A percentile compares a stretch with the other conserved stretches of the same genome.
These are phyloP conservation scores for Aphanomyces invadans DNA, from an alignment of 352 stramenopile genomes.

Conservation along the genomic window DNA sequence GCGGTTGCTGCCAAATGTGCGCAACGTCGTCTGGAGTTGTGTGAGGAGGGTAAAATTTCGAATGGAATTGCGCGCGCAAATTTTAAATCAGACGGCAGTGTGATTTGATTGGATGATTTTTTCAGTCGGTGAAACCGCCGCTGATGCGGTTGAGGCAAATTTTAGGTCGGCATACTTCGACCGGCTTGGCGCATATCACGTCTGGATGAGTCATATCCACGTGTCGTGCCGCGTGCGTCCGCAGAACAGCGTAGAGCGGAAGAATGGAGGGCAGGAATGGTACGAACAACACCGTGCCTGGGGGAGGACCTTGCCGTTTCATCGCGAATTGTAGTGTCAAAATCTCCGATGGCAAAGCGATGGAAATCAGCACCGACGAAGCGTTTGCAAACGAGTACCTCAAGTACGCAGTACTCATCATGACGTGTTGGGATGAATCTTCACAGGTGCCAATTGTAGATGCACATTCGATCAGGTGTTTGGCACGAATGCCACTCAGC, in stretches of 20 bases:
- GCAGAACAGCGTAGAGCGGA: slow-evolving; percentile 65
- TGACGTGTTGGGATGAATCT: background rate
- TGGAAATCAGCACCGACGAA: slow-evolving; percentile 17
- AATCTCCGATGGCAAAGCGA: slow-evolving; percentile 11
- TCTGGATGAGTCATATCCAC: slow-evolving; percentile 43
- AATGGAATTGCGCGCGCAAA: background rate
- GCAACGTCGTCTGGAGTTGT: background rate
- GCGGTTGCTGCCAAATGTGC: background rate
- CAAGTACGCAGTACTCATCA: background rate
- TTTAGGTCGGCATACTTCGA: background rate
- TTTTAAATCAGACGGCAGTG: background rate
- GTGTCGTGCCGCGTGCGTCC: slow-evolving; percentile 71
- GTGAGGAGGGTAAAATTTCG: background rate
- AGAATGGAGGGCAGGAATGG: slow-evolving; percentile 53
- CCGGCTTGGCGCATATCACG: background rate
- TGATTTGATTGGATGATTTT: slow-evolving; percentile 9
- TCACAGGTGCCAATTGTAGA: slow-evolving; percentile 15
- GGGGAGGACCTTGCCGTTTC: background rate
- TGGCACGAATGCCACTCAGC: slow-evolving; percentile 42
- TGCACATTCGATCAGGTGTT: slow-evolving; percentile 73
- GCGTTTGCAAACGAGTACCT: slow-evolving; percentile 21
- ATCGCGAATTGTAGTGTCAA: slow-evolving; percentile 16
- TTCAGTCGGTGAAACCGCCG: background rate
- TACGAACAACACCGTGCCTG: slow-evolving; percentile 20
- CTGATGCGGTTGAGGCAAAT: background rate